These are phyloP conservation scores for Orbilia blumenaviensis DNA, from an alignment of 2,329 filamentous ascomycete genomes.

Conservation along the genomic window DNA sequence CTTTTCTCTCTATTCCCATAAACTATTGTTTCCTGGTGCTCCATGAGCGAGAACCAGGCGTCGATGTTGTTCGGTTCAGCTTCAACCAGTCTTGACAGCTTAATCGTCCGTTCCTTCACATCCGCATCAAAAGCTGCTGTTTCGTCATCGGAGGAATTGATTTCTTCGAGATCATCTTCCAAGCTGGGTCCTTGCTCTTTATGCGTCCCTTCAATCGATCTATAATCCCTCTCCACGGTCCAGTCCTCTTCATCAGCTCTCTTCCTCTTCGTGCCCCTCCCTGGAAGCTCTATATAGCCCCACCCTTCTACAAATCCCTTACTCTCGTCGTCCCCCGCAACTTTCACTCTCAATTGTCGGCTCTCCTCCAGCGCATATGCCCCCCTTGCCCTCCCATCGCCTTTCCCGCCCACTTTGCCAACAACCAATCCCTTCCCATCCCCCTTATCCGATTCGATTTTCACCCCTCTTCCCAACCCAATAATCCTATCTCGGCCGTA, in stretches of 20 bases:
- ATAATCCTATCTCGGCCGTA: conserved; percentile 75
- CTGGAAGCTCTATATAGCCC: conserved; percentile 56
- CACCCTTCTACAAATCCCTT: conserved; percentile 54
- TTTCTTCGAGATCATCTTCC: conserved; percentile 43
- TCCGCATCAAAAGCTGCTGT: conserved; percentile 27
- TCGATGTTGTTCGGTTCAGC: conserved; percentile 73
- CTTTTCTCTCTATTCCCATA: conserved; percentile 54
- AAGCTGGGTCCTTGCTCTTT: conserved; percentile 35
- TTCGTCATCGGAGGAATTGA: conserved; percentile 35
- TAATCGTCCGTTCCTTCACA: conserved; percentile 56
- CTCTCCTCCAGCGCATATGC: conserved; percentile 55
- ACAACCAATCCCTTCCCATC: conserved; percentile 60
- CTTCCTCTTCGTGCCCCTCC: conserved; percentile 36
- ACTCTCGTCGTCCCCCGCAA: conserved; percentile 50
- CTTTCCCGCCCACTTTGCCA: conserved; percentile 23
- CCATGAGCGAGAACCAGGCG: conserved; percentile 80
- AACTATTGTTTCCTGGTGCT: conserved; percentile 77
- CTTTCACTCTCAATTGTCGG: conserved; percentile 52
- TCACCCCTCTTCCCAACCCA: conserved; percentile 69
- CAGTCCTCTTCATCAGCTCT: conserved; percentile 2
- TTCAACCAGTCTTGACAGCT: conserved; percentile 66
- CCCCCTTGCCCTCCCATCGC: conserved; percentile 23
- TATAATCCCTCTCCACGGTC: conserved; percentile 20
- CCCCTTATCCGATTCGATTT: conserved; percentile 70
- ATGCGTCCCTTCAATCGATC: conserved; percentile 46